Evolutionary conservation across 345 rosid genomes (phyloP).

Genomic region (Sapria himalayana): DNA sequence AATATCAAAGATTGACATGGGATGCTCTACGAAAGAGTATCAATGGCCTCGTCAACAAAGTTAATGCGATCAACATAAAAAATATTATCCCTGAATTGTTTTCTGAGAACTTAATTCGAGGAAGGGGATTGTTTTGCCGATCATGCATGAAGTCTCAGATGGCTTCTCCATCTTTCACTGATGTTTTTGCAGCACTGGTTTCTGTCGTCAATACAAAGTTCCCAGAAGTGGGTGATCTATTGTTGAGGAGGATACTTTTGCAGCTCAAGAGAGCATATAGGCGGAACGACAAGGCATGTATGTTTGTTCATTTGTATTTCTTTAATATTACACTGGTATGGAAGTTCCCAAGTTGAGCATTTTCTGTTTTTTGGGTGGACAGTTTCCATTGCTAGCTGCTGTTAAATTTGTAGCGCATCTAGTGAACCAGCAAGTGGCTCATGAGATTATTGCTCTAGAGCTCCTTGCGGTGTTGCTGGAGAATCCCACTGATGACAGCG

Average conservation of each 20-base stretch:
- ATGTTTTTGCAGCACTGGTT: conserved; percentile 70
- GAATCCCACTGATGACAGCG: conserved; percentile 78
- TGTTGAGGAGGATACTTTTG: conserved; percentile 64
- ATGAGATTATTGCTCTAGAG: conserved; percentile 67
- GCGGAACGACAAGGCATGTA: conserved; percentile 63
- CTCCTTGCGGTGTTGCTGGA: conserved; percentile 53
- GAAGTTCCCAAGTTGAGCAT: no score
- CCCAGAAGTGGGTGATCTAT: conserved; percentile 72
- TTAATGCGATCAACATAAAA: conserved; percentile 65
- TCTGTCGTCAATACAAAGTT: conserved; percentile 77
- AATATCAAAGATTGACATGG: conserved; percentile 82
- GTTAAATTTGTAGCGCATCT: conserved; percentile 88
- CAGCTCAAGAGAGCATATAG: conserved; percentile 91
- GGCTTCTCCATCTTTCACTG: conserved; percentile 87
- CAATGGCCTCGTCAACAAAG: conserved; percentile 78
- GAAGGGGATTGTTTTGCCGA: conserved; percentile 79
- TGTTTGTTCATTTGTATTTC: not conserved
- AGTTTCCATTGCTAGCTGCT: conserved; percentile 88
- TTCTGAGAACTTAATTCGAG: conserved; percentile 71
- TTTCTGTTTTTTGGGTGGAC: conserved; percentile 9
- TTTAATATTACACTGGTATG: not conserved
- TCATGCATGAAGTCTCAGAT: conserved; percentile 91
- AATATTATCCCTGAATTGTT: conserved; percentile 73
- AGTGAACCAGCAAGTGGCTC: conserved; percentile 87
- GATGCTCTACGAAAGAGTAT: conserved; percentile 94